phyloP scores from a whole-genome alignment of 192 early-diverging fungal genomes.

The Oehlia diaphana region DNA sequence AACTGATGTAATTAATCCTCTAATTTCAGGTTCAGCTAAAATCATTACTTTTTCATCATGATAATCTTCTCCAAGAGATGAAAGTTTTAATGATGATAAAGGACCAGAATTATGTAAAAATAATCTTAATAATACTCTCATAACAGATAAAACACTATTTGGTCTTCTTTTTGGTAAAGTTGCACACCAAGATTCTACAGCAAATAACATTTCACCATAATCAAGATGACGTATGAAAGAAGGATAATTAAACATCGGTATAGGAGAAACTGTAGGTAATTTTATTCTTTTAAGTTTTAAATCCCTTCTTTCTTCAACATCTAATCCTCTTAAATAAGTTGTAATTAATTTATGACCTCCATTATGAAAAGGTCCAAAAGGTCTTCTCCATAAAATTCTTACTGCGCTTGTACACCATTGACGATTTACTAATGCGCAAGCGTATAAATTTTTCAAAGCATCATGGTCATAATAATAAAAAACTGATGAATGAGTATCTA shows the following conservation, averaged over 20 bases:
- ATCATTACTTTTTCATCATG: conserved; percentile 5
- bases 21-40: conserved; percentile 1
- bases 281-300: neutral
- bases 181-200: conserved; percentile 3
- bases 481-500: neutral
- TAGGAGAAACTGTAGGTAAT: neutral
- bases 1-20: neutral
- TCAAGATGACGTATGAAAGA: conserved; percentile 9
- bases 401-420: conserved; percentile 13
- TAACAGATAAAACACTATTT: neutral
- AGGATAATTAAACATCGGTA: conserved; percentile 18
- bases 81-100: neutral
- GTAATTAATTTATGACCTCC: conserved; percentile 8
- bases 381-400: neutral
- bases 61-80: conserved; percentile 2
- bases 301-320: neutral
- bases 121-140: conserved; percentile 16
- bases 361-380: conserved; percentile 2
- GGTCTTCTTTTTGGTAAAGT: neutral
- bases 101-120: conserved; percentile 13
- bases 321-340: conserved; percentile 3
- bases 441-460: conserved; percentile 15
- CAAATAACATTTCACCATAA: conserved; percentile 8
- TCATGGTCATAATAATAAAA: neutral
- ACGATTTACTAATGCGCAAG: conserved; percentile 1